phyloP scores from a whole-genome alignment of 2,329 filamentous ascomycete species.

The Colletotrichum neosansevieriae region DNA sequence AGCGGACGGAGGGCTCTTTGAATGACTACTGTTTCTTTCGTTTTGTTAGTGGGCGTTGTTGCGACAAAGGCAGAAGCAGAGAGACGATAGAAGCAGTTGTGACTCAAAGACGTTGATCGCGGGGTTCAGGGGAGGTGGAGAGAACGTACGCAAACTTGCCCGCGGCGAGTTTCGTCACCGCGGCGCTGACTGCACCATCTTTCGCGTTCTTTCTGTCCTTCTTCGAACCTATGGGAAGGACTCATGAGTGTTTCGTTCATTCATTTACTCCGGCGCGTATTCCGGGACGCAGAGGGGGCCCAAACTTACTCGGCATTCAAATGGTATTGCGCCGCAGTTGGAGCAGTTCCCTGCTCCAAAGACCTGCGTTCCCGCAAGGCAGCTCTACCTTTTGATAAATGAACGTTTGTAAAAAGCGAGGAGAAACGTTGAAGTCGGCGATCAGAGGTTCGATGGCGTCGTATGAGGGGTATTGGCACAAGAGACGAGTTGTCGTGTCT shows the following conservation, averaged over 20 bases:
- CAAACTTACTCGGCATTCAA: slow-evolving; percentile 43
- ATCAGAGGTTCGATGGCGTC: slow-evolving; percentile 10
- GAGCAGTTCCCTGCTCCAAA: slow-evolving; percentile 41
- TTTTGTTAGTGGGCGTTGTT: slow-evolving; percentile 30
- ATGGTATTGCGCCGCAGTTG: slow-evolving; percentile 41
- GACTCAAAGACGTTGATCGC: slow-evolving; percentile 46
- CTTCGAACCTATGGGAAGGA: slow-evolving; percentile 54
- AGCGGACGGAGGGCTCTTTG: slow-evolving; percentile 48
- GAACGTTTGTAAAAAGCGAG: slow-evolving; percentile 4
- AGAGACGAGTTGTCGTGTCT: slow-evolving; percentile 22
- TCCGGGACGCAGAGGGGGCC: background rate
- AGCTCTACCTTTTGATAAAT: slow-evolving; percentile 29
- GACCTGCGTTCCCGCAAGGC: slow-evolving; percentile 39
- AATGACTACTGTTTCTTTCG: slow-evolving; percentile 48
- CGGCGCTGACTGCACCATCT: slow-evolving; percentile 65
- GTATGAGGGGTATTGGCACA: slow-evolving; percentile 15
- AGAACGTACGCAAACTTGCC: slow-evolving; percentile 64
- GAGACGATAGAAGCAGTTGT: slow-evolving; percentile 36
- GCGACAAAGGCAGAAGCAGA: slow-evolving; percentile 43
- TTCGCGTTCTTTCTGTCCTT: slow-evolving; percentile 68
- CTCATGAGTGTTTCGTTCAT: slow-evolving; percentile 8
- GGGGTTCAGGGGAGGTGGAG: slow-evolving; percentile 24
- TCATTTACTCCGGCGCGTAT: background rate
- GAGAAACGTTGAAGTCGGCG: background rate
- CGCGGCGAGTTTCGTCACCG: slow-evolving; percentile 65